Conservation (phyloP, 495 filamentous ascomycete species). For the Daldinia decipiens region DNA sequence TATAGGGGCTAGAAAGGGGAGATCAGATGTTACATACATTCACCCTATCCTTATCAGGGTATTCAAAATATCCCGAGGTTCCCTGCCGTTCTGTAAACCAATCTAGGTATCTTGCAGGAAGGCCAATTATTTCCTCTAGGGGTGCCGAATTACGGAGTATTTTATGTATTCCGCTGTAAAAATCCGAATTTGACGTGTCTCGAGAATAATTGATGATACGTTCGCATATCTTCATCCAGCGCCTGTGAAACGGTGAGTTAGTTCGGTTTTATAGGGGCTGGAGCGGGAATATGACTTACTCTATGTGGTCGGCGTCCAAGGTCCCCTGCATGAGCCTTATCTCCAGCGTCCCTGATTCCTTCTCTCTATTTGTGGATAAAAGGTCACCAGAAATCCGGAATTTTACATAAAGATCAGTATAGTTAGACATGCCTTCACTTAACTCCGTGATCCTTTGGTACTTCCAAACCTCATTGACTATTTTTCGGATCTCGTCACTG, state of each 20-base stretch:
- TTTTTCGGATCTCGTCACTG: background rate
- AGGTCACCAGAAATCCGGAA: slow-evolving; percentile 3
- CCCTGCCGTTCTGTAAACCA: slow-evolving; percentile 14
- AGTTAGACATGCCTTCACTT: background rate
- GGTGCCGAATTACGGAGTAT: background rate
- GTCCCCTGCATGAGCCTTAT: slow-evolving; percentile 42
- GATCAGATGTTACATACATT: background rate
- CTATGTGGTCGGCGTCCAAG: slow-evolving; percentile 36
- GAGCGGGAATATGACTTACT: slow-evolving; percentile 10
- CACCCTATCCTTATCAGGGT: slow-evolving; percentile 26
- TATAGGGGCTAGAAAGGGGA: background rate
- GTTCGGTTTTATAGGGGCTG: background rate
- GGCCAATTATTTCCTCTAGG: background rate
- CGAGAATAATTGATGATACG: slow-evolving; percentile 30
- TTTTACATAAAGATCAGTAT: background rate
- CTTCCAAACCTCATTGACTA: slow-evolving; percentile 31
- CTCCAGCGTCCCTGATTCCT: slow-evolving; percentile 27
- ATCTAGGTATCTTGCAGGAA: background rate
- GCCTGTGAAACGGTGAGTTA: slow-evolving; percentile 11
- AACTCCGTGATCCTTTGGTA: slow-evolving; percentile 17
- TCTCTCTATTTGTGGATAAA: background rate
- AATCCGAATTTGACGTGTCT: slow-evolving; percentile 15
- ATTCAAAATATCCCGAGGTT: slow-evolving; percentile 10
- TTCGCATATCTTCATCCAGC: slow-evolving; percentile 30
- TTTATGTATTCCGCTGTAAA: slow-evolving; percentile 2